These are phyloP conservation scores for Coprinellus aureogranulatus DNA, from an alignment of 768 basidiomycete genomes.

Conservation along the genomic window DNA sequence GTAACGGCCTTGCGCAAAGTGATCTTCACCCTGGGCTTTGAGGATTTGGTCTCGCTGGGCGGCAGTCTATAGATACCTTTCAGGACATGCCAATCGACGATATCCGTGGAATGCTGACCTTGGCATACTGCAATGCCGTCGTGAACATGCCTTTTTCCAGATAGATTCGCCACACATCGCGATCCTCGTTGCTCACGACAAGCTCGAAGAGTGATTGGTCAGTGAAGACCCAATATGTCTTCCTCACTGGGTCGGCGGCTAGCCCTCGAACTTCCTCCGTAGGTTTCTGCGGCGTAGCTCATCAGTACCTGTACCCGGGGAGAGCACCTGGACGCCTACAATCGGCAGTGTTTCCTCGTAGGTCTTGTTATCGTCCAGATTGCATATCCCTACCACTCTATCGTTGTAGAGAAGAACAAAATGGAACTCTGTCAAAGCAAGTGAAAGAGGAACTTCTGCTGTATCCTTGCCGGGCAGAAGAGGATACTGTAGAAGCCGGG, in stretches of 20 bases:
- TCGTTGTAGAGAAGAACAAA: conserved; percentile 83
- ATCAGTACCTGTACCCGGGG: no score
- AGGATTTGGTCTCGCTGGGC: conserved; percentile 83
- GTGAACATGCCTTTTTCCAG: conserved; percentile 76
- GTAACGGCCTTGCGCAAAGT: conserved; percentile 76
- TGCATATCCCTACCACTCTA: conserved; percentile 72
- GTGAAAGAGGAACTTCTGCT: conserved; percentile 62
- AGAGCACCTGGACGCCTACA: conserved; percentile 41
- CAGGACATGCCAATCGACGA: not conserved
- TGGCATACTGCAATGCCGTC: conserved; percentile 76
- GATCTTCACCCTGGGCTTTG: conserved; percentile 76
- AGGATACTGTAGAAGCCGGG: conserved; percentile 80
- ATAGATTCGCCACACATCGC: conserved; percentile 93
- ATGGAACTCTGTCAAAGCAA: conserved; percentile 89
- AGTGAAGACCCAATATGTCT: conserved; percentile 94
- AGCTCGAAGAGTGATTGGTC: conserved; percentile 87
- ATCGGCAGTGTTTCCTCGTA: conserved; percentile 84
- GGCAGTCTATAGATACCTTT: conserved; percentile 57
- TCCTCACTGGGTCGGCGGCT: conserved; percentile 79
- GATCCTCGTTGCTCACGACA: conserved; percentile 80
- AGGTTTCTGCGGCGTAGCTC: conserved; percentile 52
- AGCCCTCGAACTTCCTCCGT: conserved; percentile 73
- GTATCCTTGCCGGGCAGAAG: conserved; percentile 25
- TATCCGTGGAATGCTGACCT: conserved; percentile 44
- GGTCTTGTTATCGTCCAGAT: conserved; percentile 73